phyloP scores from a whole-genome alignment of 129 eudicot species.

The Flaveria linearis region DNA sequence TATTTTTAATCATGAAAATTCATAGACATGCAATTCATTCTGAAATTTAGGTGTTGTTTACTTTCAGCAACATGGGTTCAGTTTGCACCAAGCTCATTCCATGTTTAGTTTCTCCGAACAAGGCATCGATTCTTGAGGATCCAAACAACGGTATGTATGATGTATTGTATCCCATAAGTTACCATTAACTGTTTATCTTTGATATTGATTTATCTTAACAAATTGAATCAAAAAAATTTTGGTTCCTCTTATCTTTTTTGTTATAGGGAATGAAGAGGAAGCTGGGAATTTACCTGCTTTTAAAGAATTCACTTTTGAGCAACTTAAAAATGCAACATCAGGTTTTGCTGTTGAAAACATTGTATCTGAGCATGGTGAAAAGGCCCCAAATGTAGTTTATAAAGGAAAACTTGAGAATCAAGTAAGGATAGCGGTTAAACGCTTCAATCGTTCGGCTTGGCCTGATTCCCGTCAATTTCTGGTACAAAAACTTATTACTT shows the following conservation, averaged over 20 bases:
- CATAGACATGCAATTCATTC: not conserved
- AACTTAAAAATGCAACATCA: conserved; percentile 71
- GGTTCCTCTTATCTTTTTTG: not conserved
- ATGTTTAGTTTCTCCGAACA: conserved; percentile 57
- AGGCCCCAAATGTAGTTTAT: conserved; percentile 75
- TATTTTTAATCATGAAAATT: not conserved
- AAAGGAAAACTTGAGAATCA: conserved; percentile 76
- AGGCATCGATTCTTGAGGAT: conserved; percentile 55
- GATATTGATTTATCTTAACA: not conserved
- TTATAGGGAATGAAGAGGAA: conserved; percentile 48
- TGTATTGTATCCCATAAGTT: conserved; percentile 10
- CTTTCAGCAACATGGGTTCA: conserved; percentile 52
- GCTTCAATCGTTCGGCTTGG: conserved; percentile 70
- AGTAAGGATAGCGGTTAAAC: conserved; percentile 61
- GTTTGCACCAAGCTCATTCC: conserved; percentile 58
- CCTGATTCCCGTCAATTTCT: conserved; percentile 67
- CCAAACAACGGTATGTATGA: conserved; percentile 48
- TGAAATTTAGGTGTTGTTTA: conserved; percentile 22
- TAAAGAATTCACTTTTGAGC: conserved; percentile 60
- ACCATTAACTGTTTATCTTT: not conserved
- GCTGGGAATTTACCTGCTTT: conserved; percentile 45
- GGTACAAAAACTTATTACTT: conserved; percentile 35
- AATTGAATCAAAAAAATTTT: not conserved
- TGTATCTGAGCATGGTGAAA: conserved; percentile 72
- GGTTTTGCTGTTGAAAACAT: conserved; percentile 72